phyloP scores from a whole-genome alignment of 2,329 filamentous ascomycete genomes.

The Fusarium sp. region DNA sequence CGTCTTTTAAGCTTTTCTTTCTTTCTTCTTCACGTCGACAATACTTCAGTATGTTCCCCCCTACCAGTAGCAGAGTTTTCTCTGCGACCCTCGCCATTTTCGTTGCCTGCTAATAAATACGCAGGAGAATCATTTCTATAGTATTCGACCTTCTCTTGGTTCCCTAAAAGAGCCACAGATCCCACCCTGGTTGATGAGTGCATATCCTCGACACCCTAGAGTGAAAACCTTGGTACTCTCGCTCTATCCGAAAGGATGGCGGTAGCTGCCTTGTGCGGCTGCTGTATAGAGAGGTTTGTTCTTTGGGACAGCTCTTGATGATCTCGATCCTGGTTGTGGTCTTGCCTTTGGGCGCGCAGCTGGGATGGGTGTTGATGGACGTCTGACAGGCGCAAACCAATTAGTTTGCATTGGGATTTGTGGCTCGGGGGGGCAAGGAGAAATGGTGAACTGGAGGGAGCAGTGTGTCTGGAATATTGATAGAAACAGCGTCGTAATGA shows the following conservation, averaged over 20 bases:
- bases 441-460: too few species aligned
- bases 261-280: conserved; percentile 53
- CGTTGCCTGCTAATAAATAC: neutral
- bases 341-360: conserved; percentile 82
- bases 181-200: conserved; percentile 69
- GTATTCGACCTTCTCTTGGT: conserved; percentile 94
- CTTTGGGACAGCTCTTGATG: conserved; percentile 71
- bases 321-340: conserved; percentile 85
- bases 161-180: conserved; percentile 94
- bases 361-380: conserved; percentile 88
- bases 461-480: too few species aligned
- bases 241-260: conserved; percentile 67
- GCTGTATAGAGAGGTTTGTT: conserved; percentile 83
- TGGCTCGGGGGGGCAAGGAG: too few species aligned
- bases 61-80: conserved; percentile 20
- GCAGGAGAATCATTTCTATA: conserved; percentile 96
- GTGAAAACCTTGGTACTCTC: conserved; percentile 51
- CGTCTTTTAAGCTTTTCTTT: conserved; percentile 57
- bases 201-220: conserved; percentile 80
- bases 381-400: conserved; percentile 80
- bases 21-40: conserved; percentile 73
- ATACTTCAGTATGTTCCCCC: conserved; percentile 69
- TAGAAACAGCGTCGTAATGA: too few species aligned
- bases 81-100: neutral
- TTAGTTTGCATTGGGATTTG: too few species aligned